Conservation (phyloP, 495 filamentous ascomycete species). For the Hapsidospora chrysogenum region DNA sequence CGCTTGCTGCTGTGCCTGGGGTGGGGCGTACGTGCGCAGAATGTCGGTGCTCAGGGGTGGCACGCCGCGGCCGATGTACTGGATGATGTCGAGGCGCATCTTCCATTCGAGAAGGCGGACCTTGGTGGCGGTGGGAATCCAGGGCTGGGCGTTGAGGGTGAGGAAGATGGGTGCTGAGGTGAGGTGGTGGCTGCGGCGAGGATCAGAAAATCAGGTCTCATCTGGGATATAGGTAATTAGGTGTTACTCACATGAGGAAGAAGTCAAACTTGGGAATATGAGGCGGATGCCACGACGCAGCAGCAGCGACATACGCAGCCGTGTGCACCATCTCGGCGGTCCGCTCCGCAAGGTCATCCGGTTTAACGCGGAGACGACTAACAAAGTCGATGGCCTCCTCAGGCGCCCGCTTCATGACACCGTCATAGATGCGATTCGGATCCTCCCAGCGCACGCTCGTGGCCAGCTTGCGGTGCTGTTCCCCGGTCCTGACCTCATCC, state of each 20-base stretch:
- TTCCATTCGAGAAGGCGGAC: constrained; percentile 60
- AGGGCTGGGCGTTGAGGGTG: constrained; percentile 17
- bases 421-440: constrained; percentile 47
- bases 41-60: constrained; percentile 39
- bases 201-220: constrained; percentile 21
- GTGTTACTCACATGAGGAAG: constrained; percentile 47
- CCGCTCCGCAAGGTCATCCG: constrained; percentile 47
- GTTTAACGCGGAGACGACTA: constrained; percentile 37
- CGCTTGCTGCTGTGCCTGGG: too few relatives aligned
- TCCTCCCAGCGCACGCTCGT: constrained; percentile 33
- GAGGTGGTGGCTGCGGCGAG: constrained; percentile 25
- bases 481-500: constrained; percentile 41
- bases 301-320: constrained; percentile 42
- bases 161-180: constrained; percentile 23
- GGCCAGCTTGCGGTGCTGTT: constrained; percentile 34
- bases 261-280: constrained; percentile 66
- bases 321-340: constrained; percentile 65
- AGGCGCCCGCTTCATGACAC: constrained; percentile 41
- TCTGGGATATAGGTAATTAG: constrained; percentile 70
- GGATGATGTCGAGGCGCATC: constrained; percentile 46
- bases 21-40: constrained; percentile 36
- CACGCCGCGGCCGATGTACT: constrained; percentile 44
- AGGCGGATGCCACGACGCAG: constrained; percentile 40
- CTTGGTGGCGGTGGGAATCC: constrained; percentile 30
- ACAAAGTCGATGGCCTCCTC: constrained; percentile 46